Evolutionary conservation across 2,329 filamentous ascomycete genomes (phyloP).

Genomic region (Penicillium verrucosum): DNA sequence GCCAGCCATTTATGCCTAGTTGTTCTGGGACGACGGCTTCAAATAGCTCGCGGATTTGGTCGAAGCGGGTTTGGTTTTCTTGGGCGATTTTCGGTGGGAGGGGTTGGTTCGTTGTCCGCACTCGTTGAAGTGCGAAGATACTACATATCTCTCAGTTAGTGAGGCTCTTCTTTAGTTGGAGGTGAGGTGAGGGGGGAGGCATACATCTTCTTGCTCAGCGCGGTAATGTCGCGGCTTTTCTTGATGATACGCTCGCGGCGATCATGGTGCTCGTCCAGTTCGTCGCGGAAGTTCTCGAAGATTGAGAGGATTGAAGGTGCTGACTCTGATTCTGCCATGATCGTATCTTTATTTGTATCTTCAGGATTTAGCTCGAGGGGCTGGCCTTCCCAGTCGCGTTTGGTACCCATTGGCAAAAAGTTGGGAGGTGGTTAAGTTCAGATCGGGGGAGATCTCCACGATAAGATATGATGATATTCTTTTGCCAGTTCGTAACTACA

Average conservation of each 20-base stretch:
- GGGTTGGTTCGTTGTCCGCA: slow-evolving; percentile 41
- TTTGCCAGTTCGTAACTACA: no score
- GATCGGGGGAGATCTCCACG: neutral
- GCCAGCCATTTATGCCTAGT: slow-evolving; percentile 72
- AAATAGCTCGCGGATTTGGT: slow-evolving; percentile 69
- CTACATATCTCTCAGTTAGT: slow-evolving; percentile 42
- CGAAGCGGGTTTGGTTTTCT: slow-evolving; percentile 66
- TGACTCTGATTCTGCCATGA: slow-evolving; percentile 9
- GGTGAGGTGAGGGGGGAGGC: slow-evolving; percentile 27
- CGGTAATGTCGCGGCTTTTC: slow-evolving; percentile 86
- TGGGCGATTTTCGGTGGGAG: slow-evolving; percentile 67
- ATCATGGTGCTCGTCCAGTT: slow-evolving; percentile 93
- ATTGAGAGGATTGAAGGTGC: slow-evolving; percentile 58
- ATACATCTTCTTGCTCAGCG: slow-evolving; percentile 94
- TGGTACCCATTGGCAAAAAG: slow-evolving; percentile 32
- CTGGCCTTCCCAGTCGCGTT: slow-evolving; percentile 41
- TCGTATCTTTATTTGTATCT: neutral
- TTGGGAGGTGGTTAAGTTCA: slow-evolving; percentile 8
- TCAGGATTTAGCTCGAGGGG: slow-evolving; percentile 14
- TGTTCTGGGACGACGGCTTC: slow-evolving; percentile 67
- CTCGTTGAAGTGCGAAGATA: slow-evolving; percentile 77
- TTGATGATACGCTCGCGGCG: slow-evolving; percentile 87
- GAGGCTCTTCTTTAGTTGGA: neutral
- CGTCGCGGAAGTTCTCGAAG: slow-evolving; percentile 80
- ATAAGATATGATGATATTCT: slow-evolving; percentile 7